Conservation (phyloP, 2,329 filamentous ascomycete species). For the Paraconiothyrium sp. region DNA sequence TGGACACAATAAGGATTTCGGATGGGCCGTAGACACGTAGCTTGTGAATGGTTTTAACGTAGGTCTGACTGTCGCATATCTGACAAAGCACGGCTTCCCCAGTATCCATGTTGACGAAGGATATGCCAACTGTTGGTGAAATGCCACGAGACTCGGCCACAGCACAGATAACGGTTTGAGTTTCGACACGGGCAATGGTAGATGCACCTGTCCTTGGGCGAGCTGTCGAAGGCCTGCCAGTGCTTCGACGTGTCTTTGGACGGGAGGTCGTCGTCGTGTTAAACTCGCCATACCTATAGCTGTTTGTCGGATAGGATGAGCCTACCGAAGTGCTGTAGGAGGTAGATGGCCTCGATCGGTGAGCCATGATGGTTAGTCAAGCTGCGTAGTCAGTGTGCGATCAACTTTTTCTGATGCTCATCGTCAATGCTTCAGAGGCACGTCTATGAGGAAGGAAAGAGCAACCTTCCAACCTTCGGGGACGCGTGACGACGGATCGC, state of each 20-base stretch:
- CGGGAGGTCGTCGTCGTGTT: slow-evolving; percentile 49
- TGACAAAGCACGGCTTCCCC: slow-evolving; percentile 87
- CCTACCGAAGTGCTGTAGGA: slow-evolving; percentile 44
- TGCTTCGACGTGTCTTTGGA: slow-evolving; percentile 42
- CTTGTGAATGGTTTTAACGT: slow-evolving; percentile 87
- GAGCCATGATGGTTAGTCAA: slow-evolving; percentile 39
- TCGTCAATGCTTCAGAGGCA: slow-evolving; percentile 2
- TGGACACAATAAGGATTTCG: slow-evolving; percentile 79
- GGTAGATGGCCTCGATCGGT: slow-evolving; percentile 34
- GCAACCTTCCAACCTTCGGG: background rate
- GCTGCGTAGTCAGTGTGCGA: slow-evolving; percentile 30
- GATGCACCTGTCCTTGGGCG: slow-evolving; percentile 65
- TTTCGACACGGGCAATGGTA: slow-evolving; percentile 64
- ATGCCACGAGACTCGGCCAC: slow-evolving; percentile 88
- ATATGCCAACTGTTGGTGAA: slow-evolving; percentile 82
- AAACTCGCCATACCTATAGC: slow-evolving; percentile 41
- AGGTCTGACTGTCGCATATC: slow-evolving; percentile 92
- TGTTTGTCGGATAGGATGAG: slow-evolving; percentile 45
- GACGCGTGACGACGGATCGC: slow-evolving; percentile 8
- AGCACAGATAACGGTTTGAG: slow-evolving; percentile 85
- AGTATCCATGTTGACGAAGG: slow-evolving; percentile 86
- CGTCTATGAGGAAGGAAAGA: slow-evolving; percentile 12
- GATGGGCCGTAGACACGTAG: slow-evolving; percentile 82
- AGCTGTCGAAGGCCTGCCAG: slow-evolving; percentile 55
- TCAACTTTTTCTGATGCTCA: slow-evolving; percentile 19